These are phyloP conservation scores for Cercospora sesami DNA, from an alignment of 2,329 filamentous ascomycete genomes.

Conservation along the genomic window DNA sequence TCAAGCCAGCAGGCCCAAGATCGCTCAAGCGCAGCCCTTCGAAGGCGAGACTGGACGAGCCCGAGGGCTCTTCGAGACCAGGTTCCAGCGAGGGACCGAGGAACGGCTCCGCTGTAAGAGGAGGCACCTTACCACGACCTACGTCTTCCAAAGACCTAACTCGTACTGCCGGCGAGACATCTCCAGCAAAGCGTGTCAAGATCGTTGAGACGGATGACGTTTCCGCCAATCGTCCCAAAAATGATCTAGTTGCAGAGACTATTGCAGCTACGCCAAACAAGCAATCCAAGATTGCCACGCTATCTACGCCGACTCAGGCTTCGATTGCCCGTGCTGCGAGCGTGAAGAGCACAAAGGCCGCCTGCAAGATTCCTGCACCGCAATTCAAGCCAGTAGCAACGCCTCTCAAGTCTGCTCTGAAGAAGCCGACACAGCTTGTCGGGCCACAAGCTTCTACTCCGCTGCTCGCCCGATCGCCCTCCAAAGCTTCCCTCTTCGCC, in stretches of 20 bases:
- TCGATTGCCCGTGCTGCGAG: constrained; percentile 64
- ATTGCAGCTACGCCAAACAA: constrained; percentile 44
- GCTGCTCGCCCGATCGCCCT: constrained; percentile 35
- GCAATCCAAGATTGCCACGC: constrained; percentile 45
- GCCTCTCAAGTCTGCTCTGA: constrained; percentile 10
- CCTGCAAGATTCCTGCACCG: constrained; percentile 35
- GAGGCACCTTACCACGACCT: constrained; percentile 33
- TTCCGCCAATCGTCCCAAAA: constrained; percentile 63
- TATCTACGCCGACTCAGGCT: constrained; percentile 77
- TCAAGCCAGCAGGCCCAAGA: constrained; percentile 31
- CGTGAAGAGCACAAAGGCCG: constrained; percentile 47
- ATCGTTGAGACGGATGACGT: constrained; percentile 66
- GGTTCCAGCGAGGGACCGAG: constrained; percentile 23
- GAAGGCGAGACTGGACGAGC: constrained; percentile 63
- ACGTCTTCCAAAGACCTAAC: constrained; percentile 28
- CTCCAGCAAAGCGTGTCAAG: constrained; percentile 63
- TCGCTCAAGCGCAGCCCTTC: constrained; percentile 57
- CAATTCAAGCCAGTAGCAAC: constrained; percentile 31
- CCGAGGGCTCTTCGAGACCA: constrained; percentile 21
- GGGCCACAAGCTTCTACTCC: constrained; percentile 24
- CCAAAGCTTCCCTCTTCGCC: constrained; percentile 31
- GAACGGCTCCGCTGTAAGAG: constrained; percentile 26
- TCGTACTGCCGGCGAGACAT: constrained; percentile 37
- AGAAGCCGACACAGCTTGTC: constrained; percentile 11
- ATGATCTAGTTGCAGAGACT: constrained; percentile 46